phyloP scores from a whole-genome alignment of 345 rosid species.

The Ceriops zippeliana region DNA sequence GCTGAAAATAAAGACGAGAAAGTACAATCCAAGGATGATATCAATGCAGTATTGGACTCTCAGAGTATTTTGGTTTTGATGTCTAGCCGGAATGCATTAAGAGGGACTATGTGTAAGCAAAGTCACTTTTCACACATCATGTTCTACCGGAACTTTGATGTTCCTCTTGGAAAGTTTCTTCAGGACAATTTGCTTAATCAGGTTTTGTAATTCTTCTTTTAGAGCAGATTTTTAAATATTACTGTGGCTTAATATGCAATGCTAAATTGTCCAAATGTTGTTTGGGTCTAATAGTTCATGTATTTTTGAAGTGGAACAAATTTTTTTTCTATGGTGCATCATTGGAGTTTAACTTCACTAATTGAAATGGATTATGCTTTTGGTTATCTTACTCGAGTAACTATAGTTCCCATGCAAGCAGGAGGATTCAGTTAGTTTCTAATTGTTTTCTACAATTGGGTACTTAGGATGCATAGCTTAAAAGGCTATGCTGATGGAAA shows the following conservation, averaged over 20 bases:
- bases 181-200: slow-evolving; percentile 73
- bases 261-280: neutral
- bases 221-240: neutral
- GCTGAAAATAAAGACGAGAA: slow-evolving; percentile 31
- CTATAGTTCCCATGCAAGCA: neutral
- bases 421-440: slow-evolving; percentile 1
- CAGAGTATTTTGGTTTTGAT: slow-evolving; percentile 89
- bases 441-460: neutral
- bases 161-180: slow-evolving; percentile 85
- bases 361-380: slow-evolving; percentile 6
- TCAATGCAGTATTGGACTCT: slow-evolving; percentile 42
- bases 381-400: neutral
- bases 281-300: too few species aligned
- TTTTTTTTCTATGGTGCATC: neutral
- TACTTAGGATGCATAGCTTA: neutral
- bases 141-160: slow-evolving; percentile 84
- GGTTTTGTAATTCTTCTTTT: slow-evolving; percentile 39
- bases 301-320: neutral
- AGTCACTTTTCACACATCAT: slow-evolving; percentile 92
- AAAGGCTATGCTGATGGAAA: slow-evolving; percentile 22
- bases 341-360: neutral
- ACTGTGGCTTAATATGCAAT: neutral
- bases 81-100: slow-evolving; percentile 66
- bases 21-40: slow-evolving; percentile 37
- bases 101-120: slow-evolving; percentile 77